Percentiles rank a stretch among this genome's conserved stretches.
phyloP scores from a whole-genome alignment of 495 filamentous ascomycete species.

The Penicillium salamii region DNA sequence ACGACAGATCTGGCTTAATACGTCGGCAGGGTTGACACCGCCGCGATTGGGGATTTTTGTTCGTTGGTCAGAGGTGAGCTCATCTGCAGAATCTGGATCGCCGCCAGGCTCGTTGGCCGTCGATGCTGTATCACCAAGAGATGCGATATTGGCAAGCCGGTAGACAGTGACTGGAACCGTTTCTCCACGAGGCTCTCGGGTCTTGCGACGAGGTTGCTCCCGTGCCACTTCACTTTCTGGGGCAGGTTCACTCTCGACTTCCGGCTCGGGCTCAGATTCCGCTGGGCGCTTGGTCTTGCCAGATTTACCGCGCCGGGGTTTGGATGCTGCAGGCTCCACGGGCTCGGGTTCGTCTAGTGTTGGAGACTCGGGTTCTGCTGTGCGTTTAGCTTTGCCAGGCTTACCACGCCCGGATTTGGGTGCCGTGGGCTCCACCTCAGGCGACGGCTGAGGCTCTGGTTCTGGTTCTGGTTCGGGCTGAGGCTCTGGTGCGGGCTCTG shows the following conservation, averaged over 20 bases:
- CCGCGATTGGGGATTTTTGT: slow-evolving; percentile 50
- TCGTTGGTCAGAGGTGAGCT: slow-evolving; percentile 27
- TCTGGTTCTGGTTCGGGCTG: slow-evolving; percentile 5
- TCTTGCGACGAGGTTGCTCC: slow-evolving; percentile 23
- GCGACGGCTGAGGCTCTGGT: too few relatives aligned
- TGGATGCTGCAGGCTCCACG: background rate
- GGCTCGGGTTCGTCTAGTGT: too few relatives aligned
- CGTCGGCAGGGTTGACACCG: slow-evolving; percentile 68
- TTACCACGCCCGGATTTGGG: too few relatives aligned
- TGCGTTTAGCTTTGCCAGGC: too few relatives aligned
- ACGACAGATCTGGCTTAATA: slow-evolving; percentile 65
- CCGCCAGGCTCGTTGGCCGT: slow-evolving; percentile 21
- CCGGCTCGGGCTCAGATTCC: slow-evolving; percentile 11
- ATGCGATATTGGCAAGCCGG: slow-evolving; percentile 37
- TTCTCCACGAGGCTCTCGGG: slow-evolving; percentile 37
- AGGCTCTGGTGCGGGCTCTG: slow-evolving; percentile 4
- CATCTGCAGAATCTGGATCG: slow-evolving; percentile 36
- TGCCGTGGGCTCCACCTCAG: too few relatives aligned
- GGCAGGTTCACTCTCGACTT: too few relatives aligned
- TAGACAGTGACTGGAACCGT: slow-evolving; percentile 46
- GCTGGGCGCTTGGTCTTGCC: slow-evolving; percentile 10
- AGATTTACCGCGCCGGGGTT: slow-evolving; percentile 16
- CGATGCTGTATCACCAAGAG: slow-evolving; percentile 21
- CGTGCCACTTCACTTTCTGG: slow-evolving; percentile 9
- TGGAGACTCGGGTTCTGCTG: too few relatives aligned